Evolutionary conservation across 225 moss, liverwort and hornwort species (phyloP).

Genomic region (Pleurozium schreberi): DNA sequence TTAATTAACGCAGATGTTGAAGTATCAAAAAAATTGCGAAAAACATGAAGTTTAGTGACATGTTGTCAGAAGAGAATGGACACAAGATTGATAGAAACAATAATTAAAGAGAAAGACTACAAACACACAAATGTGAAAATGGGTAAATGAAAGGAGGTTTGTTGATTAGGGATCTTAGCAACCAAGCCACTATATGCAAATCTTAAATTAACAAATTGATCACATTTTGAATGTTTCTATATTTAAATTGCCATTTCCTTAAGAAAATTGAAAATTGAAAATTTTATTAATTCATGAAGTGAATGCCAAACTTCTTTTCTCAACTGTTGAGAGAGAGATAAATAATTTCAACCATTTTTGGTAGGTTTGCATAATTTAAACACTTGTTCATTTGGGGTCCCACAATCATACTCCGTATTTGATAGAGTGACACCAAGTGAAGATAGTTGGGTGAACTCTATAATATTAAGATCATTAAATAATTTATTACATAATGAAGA

Average conservation of each 20-base stretch:
- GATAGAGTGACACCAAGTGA: not conserved
- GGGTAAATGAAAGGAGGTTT: not conserved
- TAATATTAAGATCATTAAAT: not conserved
- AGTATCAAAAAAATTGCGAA: not conserved
- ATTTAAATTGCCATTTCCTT: not conserved
- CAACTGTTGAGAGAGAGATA: not conserved
- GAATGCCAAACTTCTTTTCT: not conserved
- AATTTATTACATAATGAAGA: not conserved
- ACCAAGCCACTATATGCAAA: not conserved
- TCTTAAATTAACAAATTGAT: not conserved
- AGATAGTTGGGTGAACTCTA: too few relatives aligned
- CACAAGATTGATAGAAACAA: not conserved
- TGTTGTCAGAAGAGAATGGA: not conserved
- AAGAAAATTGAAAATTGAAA: not conserved
- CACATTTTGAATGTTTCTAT: not conserved
- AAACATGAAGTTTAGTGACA: not conserved
- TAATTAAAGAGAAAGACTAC: too few relatives aligned
- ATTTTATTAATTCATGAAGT: not conserved
- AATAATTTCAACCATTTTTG: not conserved
- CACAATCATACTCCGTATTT: not conserved
- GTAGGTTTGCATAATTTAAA: not conserved
- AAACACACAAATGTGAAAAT: not conserved
- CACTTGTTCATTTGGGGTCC: not conserved
- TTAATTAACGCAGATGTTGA: not conserved
- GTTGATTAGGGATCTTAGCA: not conserved